Evolutionary conservation across 2,329 filamentous ascomycete species (phyloP), one percentile per base, ranked within the genome.

Genomic region (Fusarium sp.): DNA sequence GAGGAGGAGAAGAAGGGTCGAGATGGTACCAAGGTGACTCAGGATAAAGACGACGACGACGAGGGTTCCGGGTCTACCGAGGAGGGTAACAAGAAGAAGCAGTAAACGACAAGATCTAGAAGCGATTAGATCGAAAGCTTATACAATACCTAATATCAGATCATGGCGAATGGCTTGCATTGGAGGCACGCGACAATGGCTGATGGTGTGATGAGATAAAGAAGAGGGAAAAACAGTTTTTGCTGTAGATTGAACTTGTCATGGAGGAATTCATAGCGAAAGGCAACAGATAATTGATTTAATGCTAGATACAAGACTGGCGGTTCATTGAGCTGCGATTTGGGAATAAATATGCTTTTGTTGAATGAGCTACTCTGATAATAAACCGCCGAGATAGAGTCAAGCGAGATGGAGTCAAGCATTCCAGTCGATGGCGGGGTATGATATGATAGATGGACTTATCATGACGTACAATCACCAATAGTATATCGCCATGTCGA

Each of bases 1-100:
- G 86, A 88, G 65, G 80, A 85, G 63, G 86, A 89, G 75, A 79
- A 82, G 66, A 80, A 78, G 38, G 78, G 78, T 31, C 77, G 77
- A 37, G 76, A 78, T 12, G 72, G 75, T 23, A 72, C 73, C 13
- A 76, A 80, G n/a, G 74, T 78, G 4, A 80, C 82, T 0, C 80
- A 79, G 10, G 77, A 79, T 10, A 79, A 82, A n/a, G 75, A 80
- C 8, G 76, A 80, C 0, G 76, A 80, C 0, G 74, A 79, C 9
- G 73, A 78, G 11, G 69, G 78, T 6, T 35, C 52, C 20, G 54
- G 47, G 24, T 46, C 61, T 42, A 69, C 42, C 7, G 35, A 76
- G 8, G 61, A 76, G n/a, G 72, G 73, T 46, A 63, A 75, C 18
- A 73, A 76, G 62, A 68, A 74, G 50, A 63, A 71, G 24, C 63